A percentile compares a stretch with the other conserved stretches of the same genome.
These are phyloP conservation scores for Dendrobium nobile DNA, from an alignment of 106 monocot species.

Conservation along the genomic window DNA sequence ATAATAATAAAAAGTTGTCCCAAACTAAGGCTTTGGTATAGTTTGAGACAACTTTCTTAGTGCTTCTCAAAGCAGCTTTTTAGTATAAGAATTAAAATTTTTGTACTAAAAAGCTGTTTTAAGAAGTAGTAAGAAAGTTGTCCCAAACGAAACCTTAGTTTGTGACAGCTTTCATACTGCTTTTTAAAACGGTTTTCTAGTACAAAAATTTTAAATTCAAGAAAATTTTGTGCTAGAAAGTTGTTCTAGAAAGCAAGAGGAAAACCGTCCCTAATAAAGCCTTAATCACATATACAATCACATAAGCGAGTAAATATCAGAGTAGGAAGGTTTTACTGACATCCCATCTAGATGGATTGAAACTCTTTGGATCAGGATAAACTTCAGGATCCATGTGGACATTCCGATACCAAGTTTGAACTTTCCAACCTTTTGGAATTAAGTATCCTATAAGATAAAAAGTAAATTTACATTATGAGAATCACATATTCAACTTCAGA, in stretches of 20 bases:
- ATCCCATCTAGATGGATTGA: constrained; percentile 92
- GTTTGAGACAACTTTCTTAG: too few relatives aligned
- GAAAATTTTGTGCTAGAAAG: not conserved
- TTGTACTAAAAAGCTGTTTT: not conserved
- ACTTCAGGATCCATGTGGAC: constrained; percentile 91
- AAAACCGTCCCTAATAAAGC: too few relatives aligned
- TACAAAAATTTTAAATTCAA: too few relatives aligned
- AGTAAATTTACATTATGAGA: not conserved
- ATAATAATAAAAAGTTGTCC: too few relatives aligned
- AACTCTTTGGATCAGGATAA: constrained; percentile 54
- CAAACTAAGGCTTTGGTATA: too few relatives aligned
- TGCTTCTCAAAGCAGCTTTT: too few relatives aligned
- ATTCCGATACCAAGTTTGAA: constrained; percentile 73
- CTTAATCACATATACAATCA: not conserved
- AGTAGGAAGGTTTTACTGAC: constrained; percentile 30
- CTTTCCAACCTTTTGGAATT: constrained; percentile 91
- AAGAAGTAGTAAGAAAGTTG: too few relatives aligned
- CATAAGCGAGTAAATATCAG: not conserved
- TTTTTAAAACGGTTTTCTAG: too few relatives aligned
- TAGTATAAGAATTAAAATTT: too few relatives aligned
- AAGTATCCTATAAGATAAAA: constrained; percentile 48
- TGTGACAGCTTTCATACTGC: too few relatives aligned
- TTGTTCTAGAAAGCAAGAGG: not conserved
- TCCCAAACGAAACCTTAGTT: too few relatives aligned
- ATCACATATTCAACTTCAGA: not conserved